A percentile compares a stretch with the other conserved stretches of the same genome.
Evolutionary conservation across 169 alveolate species (phyloP).

Genomic region (Plasmodium yoelii): DNA sequence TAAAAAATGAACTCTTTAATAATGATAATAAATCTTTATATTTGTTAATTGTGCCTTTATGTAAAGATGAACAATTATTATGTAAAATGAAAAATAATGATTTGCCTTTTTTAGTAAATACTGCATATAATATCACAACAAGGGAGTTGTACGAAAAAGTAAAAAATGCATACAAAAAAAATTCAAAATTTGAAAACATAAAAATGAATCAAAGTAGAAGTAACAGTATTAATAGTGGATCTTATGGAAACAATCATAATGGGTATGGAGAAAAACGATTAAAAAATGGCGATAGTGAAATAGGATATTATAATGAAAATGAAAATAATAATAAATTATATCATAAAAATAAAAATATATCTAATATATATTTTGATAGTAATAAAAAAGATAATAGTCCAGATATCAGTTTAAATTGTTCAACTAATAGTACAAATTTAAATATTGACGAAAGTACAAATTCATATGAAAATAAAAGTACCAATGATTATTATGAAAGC

Average conservation of each 20-base stretch:
- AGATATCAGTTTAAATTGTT: background rate
- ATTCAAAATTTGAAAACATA: no score
- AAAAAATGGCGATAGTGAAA: background rate
- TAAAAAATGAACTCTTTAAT: background rate
- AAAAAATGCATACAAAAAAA: constrained; percentile 13
- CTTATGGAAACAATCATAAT: no score
- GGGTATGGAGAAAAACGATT: background rate
- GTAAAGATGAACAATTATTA: constrained; percentile 53
- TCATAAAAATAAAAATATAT: constrained; percentile 11
- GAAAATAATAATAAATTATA: background rate
- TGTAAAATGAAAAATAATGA: constrained; percentile 65
- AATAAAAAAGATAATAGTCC: background rate
- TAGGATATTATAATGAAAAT: background rate
- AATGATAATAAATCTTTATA: constrained; percentile 42
- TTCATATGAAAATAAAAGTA: background rate
- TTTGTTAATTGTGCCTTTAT: constrained; percentile 29
- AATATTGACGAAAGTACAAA: background rate
- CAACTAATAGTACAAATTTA: background rate
- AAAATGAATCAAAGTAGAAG: background rate
- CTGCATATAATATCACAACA: constrained; percentile 27
- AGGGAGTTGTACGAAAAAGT: constrained; percentile 30
- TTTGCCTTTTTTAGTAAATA: constrained; percentile 32
- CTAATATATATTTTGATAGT: constrained; percentile 6
- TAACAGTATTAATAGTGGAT: background rate
- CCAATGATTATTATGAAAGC: background rate